Base-by-base conservation (phyloP, 805 yeast species). In the Candida multigemmis region DNA sequence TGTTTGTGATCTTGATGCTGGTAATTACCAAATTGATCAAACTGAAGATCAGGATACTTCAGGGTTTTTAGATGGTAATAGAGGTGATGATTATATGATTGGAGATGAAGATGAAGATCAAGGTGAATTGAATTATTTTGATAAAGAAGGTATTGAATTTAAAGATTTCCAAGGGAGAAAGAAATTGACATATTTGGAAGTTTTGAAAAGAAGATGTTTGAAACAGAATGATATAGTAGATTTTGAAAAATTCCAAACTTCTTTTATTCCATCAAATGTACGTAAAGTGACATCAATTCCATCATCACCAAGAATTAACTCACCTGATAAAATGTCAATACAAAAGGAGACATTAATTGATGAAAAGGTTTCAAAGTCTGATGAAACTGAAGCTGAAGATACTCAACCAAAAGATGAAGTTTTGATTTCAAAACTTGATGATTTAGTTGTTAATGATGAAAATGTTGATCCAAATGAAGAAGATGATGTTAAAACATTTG, bases 81-180 rank as follows among this genome's bases (percentile, higher is more conserved):
- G 68, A 31, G 45, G 50, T 30, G 67, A 60, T 34, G 42, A 39
- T 30, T 57, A 52, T 39, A 48, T 44, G 50, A 45, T 61, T 41
- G 68, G 67, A 6, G 67, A 60, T 26, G 65, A 60, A 34, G 68
- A 61, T 28, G 68, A 59, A 36, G 65, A 49, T 23, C 52, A 56
- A 35, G 68, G 68, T 5, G 66, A 62, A 34, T 58, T 62, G 28
- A 33, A 42, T 14, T 62, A 48, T 34, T 50, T 36, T 28, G 68
- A 62, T 33, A 47, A 49, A 29, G 60, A 48, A 21, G 51, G 53
- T 6, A 44, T 46, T 11, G 66, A 60, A 39, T 58, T 61, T 23
- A 50, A 51, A 21, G n/a, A n/a, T n/a, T n/a, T n/a, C n/a, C 42
- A 42, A 23, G 45, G 46, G 4, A 31, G 36, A 20, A 44, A 40